Base-by-base conservation (phyloP, 805 yeast genomes). In the Suhomyces vadensis region DNA sequence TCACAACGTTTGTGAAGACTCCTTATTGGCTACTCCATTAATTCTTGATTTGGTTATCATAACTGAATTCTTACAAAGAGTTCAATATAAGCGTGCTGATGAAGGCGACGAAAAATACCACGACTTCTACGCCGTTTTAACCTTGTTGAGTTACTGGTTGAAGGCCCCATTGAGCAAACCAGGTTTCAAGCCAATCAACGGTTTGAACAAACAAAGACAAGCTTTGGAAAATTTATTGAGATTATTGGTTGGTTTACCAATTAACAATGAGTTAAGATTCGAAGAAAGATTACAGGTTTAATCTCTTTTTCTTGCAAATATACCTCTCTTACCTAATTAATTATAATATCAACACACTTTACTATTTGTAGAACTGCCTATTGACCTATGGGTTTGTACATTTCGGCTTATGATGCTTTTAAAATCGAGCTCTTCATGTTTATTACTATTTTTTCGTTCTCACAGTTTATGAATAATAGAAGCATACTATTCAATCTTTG, bases 1-100 rank as follows among this genome's bases (percentile, higher is more conserved):
- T 61, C 96, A 91, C 72, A 91, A 92, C 64, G 96, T 92, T 33
- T 91, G 98, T 69, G 98, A 91, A 71, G 98, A 91, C 67, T 90
- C 97, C 3, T 75, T 91, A 58, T 78, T 91, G 64, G 98, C 98
- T 14, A 87, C 97, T 20, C 97, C 98, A 39, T 77, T 91, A 65
- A 92, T 91, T 65, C 85, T 91, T 56, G 98, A 91, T 66, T 77
- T 91, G 67, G 86, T 89, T 39, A 85, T 91, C 37, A 85, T 91
- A 80, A 73, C 96, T 46, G 98, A 91, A 70, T 89, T 91, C 67
- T 78, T 89, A 60, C 81, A 92, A 41, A 82, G 98, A 67, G 92
- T 92, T 50, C 71, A 82, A 31, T 91, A 89, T 77, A 83, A 78
- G 65, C 79, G 79, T 58, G 71, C 70, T 23, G 77, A 67, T 9